Conservation (phyloP, 2,329 filamentous ascomycete species). For the Pseudogymnoascus sp. region DNA sequence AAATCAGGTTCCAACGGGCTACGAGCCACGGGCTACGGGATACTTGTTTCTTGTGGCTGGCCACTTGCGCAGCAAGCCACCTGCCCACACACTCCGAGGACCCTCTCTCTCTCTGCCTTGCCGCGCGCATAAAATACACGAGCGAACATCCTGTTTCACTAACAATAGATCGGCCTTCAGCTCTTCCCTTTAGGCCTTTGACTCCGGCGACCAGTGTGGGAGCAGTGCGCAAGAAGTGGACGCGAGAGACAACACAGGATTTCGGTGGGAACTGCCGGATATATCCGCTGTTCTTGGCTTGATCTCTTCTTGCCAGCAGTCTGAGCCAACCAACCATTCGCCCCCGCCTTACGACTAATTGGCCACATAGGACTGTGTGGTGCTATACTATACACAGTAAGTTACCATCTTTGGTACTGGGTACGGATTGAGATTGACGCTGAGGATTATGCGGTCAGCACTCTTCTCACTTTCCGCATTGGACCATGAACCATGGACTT, state of each 20-base stretch:
- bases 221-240: background rate
- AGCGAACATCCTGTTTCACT: conserved; percentile 4
- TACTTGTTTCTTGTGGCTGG: too few relatives aligned
- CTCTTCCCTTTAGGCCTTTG: background rate
- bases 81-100: background rate
- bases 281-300: background rate
- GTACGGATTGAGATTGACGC: background rate
- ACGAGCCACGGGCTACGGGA: too few relatives aligned
- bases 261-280: background rate
- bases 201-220: background rate
- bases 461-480: conserved; percentile 4
- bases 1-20: background rate
- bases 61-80: background rate
- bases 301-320: background rate
- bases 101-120: background rate
- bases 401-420: conserved; percentile 2
- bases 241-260: background rate
- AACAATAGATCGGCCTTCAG: conserved; percentile 2
- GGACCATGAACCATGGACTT: background rate
- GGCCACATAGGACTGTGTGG: background rate
- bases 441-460: background rate
- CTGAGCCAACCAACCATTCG: background rate
- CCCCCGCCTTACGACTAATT: background rate
- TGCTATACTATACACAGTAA: background rate
- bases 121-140: conserved; percentile 9